Base-by-base conservation (phyloP, 208 protist genomes). In the Leishmania aethiopica region DNA sequence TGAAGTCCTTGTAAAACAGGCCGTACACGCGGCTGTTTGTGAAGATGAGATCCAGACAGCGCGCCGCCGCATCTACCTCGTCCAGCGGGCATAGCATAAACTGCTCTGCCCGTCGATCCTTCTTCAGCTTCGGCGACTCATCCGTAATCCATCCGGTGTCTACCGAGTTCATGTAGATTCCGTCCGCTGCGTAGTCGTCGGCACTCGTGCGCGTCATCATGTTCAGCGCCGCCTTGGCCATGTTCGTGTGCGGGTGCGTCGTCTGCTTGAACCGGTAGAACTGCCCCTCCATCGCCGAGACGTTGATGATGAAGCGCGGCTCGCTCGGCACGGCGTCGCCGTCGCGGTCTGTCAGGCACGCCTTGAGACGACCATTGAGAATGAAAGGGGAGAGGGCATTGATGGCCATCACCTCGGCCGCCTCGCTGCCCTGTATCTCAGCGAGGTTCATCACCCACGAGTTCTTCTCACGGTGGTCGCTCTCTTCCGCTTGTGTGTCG, bases 131-230 rank as follows among this genome's bases (percentile, higher is more conserved):
- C 6, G 96, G 98, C 53, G 95, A 97, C 91, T 99, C 98, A 84
- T 99, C 98, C 25, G 97, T 99, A 85, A 99, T 99, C 98, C 98
- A 99, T 42, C 99, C 99, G 0, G 99, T 99, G 86, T 99, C 99
- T 28, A 99, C 99, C 64, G 95, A 93, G 86, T 98, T 99, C 98
- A 99, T 99, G 89, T 97, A 99, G 90, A 99, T 99, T 70, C 93
- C 87, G 51, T 91, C 91, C 64, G 82, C 79, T 10, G 97, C 97
- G 81, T 98, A 99, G 83, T 97, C 95, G 22, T 90, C 89, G 15
- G 91, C 96, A 71, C 94, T 95, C 7, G 97, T 99, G 78, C 98
- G 95, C 3, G 99, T 99, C 97, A 99, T 99, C 99, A 99, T 99
- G 88, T 99, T 99, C 76, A 99, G 96, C 57, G 98, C 96, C 32